Percentiles rank a stretch among this genome's conserved stretches.
phyloP scores from a whole-genome alignment of 805 yeast species.

The Myxozyma monticola region DNA sequence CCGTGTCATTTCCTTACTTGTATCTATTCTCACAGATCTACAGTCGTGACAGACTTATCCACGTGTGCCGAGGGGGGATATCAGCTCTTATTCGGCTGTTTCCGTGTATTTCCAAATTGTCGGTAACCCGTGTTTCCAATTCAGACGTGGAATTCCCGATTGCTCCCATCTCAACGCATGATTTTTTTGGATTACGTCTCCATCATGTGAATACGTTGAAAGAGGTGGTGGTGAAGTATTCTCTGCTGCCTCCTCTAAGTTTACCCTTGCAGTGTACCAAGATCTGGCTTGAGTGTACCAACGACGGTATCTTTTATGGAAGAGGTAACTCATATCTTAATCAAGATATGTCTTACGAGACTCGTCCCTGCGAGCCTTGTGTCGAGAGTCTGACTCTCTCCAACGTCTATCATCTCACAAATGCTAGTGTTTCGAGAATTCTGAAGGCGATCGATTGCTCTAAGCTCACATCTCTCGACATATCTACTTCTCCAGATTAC shows the following conservation, averaged over 20 bases:
- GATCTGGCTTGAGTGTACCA: not conserved
- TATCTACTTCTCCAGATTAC: not conserved
- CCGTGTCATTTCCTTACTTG: not conserved
- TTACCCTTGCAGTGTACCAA: not conserved
- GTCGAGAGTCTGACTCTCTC: no score
- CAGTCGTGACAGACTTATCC: not conserved
- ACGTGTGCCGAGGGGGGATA: not conserved
- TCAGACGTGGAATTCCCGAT: conserved; percentile 1
- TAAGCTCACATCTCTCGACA: not conserved
- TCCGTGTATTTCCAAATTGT: not conserved
- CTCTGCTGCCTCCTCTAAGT: not conserved
- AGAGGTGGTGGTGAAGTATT: not conserved
- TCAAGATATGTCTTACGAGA: no score
- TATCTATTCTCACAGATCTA: not conserved
- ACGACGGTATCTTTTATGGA: no score
- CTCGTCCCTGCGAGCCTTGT: no score
- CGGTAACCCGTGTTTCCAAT: not conserved
- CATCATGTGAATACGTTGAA: not conserved
- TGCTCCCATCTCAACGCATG: not conserved
- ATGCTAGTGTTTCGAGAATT: not conserved
- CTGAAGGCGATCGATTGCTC: not conserved
- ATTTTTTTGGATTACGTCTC: not conserved
- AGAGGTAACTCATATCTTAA: no score
- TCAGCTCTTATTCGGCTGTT: not conserved
- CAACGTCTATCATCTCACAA: not conserved